Conservation (phyloP, 352 stramenopile species). For the Globisporangium spinosum region DNA sequence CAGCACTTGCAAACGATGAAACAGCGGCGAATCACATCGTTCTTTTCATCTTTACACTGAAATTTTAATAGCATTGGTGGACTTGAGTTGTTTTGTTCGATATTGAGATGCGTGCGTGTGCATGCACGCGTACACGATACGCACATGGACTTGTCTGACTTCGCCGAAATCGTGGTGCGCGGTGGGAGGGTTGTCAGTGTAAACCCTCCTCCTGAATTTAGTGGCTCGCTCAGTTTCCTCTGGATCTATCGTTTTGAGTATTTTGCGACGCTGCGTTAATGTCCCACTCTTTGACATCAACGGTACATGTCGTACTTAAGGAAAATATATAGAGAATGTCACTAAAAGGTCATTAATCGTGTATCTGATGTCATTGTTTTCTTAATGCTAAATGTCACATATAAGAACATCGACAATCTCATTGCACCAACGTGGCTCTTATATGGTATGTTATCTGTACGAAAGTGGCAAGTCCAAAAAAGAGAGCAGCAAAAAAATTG, state of each 20-base stretch:
- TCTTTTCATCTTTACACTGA: not conserved
- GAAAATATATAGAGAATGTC: too few species aligned
- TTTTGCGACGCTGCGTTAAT: too few species aligned
- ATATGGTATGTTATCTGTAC: not conserved
- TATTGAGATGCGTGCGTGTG: not conserved
- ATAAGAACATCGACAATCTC: constrained; percentile 3
- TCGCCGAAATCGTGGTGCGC: constrained; percentile 2
- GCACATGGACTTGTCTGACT: constrained; percentile 4
- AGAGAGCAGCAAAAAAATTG: too few species aligned
- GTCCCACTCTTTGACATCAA: too few species aligned
- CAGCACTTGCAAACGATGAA: too few species aligned
- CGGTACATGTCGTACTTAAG: too few species aligned
- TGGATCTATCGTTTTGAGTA: too few species aligned
- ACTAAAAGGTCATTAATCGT: not conserved
- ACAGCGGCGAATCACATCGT: too few species aligned
- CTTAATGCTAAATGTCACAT: not conserved
- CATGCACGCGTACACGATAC: not conserved
- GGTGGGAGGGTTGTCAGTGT: not conserved
- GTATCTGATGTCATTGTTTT: constrained; percentile 1
- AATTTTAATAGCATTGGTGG: not conserved
- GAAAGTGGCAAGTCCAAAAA: too few species aligned
- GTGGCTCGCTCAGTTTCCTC: too few species aligned
- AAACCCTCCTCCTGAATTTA: not conserved
- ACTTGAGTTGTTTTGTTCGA: not conserved
- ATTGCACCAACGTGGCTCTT: constrained; percentile 5